These are phyloP conservation scores for Ocimum tenuiflorum DNA, from an alignment of 257 asterid genomes.

Conservation along the genomic window DNA sequence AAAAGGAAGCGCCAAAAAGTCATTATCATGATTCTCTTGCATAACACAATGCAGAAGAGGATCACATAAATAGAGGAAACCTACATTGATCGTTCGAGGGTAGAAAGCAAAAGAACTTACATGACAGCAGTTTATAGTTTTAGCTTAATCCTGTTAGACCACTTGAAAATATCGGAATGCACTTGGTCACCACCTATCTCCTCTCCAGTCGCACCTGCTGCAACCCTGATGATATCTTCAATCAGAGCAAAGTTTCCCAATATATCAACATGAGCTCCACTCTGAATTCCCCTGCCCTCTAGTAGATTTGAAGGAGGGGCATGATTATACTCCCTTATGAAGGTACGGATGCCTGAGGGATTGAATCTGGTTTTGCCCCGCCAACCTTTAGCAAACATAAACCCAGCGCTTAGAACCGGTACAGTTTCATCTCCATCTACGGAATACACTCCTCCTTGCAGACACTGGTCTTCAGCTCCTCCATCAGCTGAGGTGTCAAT, in stretches of 20 bases:
- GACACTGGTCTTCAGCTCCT: constrained; percentile 42
- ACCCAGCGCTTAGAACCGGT: constrained; percentile 74
- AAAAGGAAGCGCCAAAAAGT: not conserved
- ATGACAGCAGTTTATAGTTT: constrained; percentile 31
- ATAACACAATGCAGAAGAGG: not conserved
- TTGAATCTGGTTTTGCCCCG: constrained; percentile 71
- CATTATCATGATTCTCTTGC: not conserved
- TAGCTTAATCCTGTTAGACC: constrained; percentile 65
- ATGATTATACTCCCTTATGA: constrained; percentile 60
- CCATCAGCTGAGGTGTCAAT: constrained; percentile 71
- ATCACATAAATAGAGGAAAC: not conserved
- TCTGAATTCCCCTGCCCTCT: constrained; percentile 80
- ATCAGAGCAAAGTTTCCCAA: constrained; percentile 76
- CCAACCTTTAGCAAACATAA: constrained; percentile 71
- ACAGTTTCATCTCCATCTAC: constrained; percentile 83
- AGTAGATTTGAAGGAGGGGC: constrained; percentile 61
- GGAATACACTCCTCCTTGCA: constrained; percentile 71
- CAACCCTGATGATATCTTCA: constrained; percentile 69
- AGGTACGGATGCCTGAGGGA: constrained; percentile 65
- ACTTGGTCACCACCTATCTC: constrained; percentile 74
- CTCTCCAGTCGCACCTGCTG: constrained; percentile 74
- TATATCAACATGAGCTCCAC: constrained; percentile 85
- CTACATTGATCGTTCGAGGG: not conserved
- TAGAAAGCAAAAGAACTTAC: not conserved
- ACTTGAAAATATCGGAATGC: constrained; percentile 58